Base-by-base conservation (phyloP, 306 rosid genomes). In the Pyrus pyrifolia region DNA sequence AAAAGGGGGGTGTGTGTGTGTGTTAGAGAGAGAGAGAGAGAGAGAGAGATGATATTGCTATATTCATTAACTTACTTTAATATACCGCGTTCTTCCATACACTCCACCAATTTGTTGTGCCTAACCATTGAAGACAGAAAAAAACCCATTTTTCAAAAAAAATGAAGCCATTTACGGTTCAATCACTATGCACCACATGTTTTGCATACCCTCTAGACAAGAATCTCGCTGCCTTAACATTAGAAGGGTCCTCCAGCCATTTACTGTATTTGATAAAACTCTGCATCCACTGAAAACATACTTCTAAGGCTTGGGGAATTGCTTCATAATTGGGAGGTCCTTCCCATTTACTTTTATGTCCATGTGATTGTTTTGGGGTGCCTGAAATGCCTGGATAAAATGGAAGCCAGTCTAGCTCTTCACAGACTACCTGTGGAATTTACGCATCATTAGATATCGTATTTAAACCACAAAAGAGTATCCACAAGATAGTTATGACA, bases 351-450 rank as follows among this genome's bases (percentile, higher is more conserved):
- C 78, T 89, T 82, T 45, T 84, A 83, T 91, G 99, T 71, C 80
- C 83, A 13, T 88, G 91, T 12, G 76, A 76, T 86, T 84, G 91
- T 78, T 85, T 91, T 72, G 88, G 77, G 65, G 76, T 64, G 77
- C 88, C 83, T 68, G 72, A 68, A 73, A 83, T 83, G 72, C 93
- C 90, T 21, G 97, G 97, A 84, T 91, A 96, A 88, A 92, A 92
- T 68, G 93, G 91, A 76, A 96, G 93, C 99, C 99, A 96, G 42
- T 96, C 98, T 84, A 96, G 87, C 89, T 96, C 99, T 88, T 96
- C 99, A 78, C 99, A 92, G 79, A 96, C 99, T 76, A 96, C 98
- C 98, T 92, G 79, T 27, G 83, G 80, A 86, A 72, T 76, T 53
- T 73, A 77, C 60, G 59, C 51, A 70, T 79, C 19, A 80, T 78